Base-by-base conservation (phyloP, 2,329 filamentous ascomycete genomes). In the Aspergillus clavatus region DNA sequence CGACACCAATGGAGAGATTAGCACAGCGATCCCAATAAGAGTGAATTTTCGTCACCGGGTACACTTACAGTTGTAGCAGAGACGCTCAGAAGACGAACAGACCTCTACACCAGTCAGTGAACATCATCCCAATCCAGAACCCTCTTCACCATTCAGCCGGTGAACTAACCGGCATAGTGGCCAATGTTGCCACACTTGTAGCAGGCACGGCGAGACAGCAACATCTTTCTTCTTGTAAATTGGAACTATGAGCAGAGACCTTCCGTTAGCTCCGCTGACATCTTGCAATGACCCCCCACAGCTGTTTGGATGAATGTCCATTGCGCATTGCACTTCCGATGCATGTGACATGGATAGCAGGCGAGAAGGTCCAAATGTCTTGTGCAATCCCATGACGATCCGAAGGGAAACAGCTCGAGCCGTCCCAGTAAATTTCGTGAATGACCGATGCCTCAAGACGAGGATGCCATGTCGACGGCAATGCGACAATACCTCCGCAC, bases 21-120 rank as follows among this genome's bases (percentile, higher is more conserved):
- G 58, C 42, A 38, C 44, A 27, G 21, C 19, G 40, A 23, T 11
- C 37, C 5, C 18, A 22, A 51, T 42, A 57, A 53, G 44, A 36
- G n/a, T n/a, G n/a, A 48, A 38, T 40, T 33, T 33, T 12, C 29
- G 14, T 14, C 14, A 41, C 27, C 18, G 22, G 42, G 43, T 35
- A 47, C 53, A 74, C 84, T 70, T 78, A 90, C 93, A 98, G 80
- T 98, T 98, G 78, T 98, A 98, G 85, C 93, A 98, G 65, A 98
- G 86, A 66, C 93, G 88, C 80, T 98, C 91, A 49, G 90, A 87
- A 49, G 91, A 96, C 52, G 91, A 93, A 86, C 93, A 98, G 59
- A 95, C 90, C 80, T 97, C 90, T 80, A 67, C 76, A 77, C 48
- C 37, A 54, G 51, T 71, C 59, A 66, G 78, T 75, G 62, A 77